Base-by-base conservation (phyloP, 2,329 filamentous ascomycete species). In the Botrytis squamosa region DNA sequence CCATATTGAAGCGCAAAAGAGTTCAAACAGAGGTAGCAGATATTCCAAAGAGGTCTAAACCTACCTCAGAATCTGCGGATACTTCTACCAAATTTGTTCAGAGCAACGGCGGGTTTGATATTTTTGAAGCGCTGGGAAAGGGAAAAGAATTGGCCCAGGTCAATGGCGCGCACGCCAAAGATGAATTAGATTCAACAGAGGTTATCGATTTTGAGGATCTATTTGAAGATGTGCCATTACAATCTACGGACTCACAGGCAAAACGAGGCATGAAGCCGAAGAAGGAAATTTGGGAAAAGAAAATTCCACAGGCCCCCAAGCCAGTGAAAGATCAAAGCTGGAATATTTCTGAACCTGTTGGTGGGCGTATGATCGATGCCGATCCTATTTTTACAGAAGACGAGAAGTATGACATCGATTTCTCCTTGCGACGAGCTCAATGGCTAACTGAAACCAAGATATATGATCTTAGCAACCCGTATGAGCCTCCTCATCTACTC, bases 401-500 rank as follows among this genome's bases (percentile, higher is more conserved):
- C 80, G 89, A 92, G 80, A 86, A 86, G 89, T 91, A 83, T 80
- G 66, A 86, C 44, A 40, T 25, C 36, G n/a, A 16, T n/a, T 38
- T 29, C 29, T 80, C 46, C 65, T 40, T n/a, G 74, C 64, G 67
- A 42, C 55, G 55, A 29, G 75, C 72, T 72, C 16, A 46, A 69
- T 44, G 75, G 64, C 75, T 78, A 72, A 77, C 69, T 36, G 40
- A 36, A 70, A 65, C 70, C 68, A 78, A 78, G 93, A 80, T 88
- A 91, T 82, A 81, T 98, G 57, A 90, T 98, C 73, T 82, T 97
- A 73, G 89, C 91, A 46, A 93, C 93, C 79, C 88, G 90, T 75
- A 91, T 89, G 42, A 91, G 91, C 16, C 85, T 98, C 71, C 92
- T 94, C 81, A 87, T 97, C 40, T 97, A 96, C 82, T 92, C 93